phyloP scores from a whole-genome alignment of 139 green algal species.

The Microglena sp. region DNA sequence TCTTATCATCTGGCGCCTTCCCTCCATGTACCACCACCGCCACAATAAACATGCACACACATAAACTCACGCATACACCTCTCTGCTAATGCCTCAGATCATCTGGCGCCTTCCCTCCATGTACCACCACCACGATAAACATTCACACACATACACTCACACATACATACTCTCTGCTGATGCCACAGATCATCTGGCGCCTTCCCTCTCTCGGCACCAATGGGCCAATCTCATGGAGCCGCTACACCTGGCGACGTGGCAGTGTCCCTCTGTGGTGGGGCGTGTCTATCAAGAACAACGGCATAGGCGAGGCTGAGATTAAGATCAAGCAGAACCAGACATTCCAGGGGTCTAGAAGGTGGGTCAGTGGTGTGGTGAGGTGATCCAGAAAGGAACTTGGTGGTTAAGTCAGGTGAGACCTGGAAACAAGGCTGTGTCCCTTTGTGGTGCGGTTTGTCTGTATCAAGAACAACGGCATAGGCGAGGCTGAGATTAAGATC shows the following conservation, averaged over 20 bases:
- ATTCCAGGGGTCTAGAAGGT: slow-evolving; percentile 48
- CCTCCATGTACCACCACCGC: no score
- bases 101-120: no score
- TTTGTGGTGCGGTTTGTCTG: slow-evolving; percentile 54
- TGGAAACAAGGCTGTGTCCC: slow-evolving; percentile 83
- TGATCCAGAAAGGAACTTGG: no score
- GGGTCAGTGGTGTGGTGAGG: no score
- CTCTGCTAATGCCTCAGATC: no score
- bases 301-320: slow-evolving; percentile 82
- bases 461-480: slow-evolving; percentile 61
- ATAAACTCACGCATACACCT: no score
- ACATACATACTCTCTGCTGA: no score
- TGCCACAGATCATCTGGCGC: slow-evolving; percentile 61
- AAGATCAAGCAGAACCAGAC: slow-evolving; percentile 63
- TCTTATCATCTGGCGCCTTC: no score
- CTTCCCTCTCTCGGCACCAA: background rate
- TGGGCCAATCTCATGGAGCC: slow-evolving; percentile 42
- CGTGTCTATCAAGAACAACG: slow-evolving; percentile 54
- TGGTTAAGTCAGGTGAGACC: no score
- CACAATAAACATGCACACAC: no score
- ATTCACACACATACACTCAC: no score
- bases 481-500: slow-evolving; percentile 86
- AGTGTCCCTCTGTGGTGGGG: slow-evolving; percentile 74
- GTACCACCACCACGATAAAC: no score
- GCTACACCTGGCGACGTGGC: slow-evolving; percentile 73